Evolutionary conservation across 768 basidiomycete species (phyloP).

Genomic region (Termitomyces sp.): DNA sequence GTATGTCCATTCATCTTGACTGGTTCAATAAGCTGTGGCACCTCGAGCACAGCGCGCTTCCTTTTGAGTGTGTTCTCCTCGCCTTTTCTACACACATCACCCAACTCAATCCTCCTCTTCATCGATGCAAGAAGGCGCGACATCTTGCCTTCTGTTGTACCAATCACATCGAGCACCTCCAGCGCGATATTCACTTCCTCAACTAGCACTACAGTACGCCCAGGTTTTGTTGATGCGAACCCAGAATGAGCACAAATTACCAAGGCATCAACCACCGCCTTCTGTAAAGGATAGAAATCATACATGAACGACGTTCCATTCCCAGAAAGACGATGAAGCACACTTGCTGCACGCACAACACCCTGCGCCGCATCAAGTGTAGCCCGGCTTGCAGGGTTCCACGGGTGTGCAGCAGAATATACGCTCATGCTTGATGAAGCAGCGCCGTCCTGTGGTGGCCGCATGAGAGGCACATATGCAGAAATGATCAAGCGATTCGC

Average conservation of each 20-base stretch:
- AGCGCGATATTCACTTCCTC: conserved; percentile 22
- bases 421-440: conserved; percentile 4
- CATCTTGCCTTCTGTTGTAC: conserved; percentile 14
- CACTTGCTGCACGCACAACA: conserved; percentile 47
- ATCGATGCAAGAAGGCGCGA: conserved; percentile 19
- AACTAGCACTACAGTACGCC: conserved; percentile 11
- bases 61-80: conserved; percentile 23
- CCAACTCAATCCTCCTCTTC: conserved; percentile 17
- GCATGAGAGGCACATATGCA: conserved; percentile 64
- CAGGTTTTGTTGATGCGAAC: conserved; percentile 32
- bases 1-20: not conserved
- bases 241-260: conserved; percentile 60
- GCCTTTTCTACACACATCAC: conserved; percentile 12
- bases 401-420: conserved; percentile 20
- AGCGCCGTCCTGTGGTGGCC: conserved; percentile 11
- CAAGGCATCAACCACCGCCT: conserved; percentile 61
- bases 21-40: not conserved
- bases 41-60: conserved; percentile 19
- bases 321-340: conserved; percentile 29
- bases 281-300: conserved; percentile 53
- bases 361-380: conserved; percentile 62
- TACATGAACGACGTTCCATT: conserved; percentile 27
- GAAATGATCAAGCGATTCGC: conserved; percentile 58
- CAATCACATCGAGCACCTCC: conserved; percentile 17
- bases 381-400: conserved; percentile 50